A percentile compares a stretch with the other conserved stretches of the same genome.
Conservation (phyloP, 306 rosid genomes). For the Fragaria vesca region DNA sequence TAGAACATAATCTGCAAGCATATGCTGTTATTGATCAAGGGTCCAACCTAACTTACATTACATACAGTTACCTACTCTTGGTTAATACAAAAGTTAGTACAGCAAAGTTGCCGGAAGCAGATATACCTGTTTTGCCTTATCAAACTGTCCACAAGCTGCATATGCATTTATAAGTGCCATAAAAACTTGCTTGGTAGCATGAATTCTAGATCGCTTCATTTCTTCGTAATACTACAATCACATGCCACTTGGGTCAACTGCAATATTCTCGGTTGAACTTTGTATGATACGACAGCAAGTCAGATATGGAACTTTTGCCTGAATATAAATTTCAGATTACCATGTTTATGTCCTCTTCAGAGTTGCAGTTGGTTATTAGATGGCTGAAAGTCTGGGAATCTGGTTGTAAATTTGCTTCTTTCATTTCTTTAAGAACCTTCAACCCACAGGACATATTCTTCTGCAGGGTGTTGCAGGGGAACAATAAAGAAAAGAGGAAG, state of each 20-base stretch:
- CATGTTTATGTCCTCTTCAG: slow-evolving; percentile 61
- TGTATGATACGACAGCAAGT: background rate
- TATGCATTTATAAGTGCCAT: slow-evolving; percentile 76
- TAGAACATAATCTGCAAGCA: slow-evolving; percentile 2
- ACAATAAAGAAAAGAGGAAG: background rate
- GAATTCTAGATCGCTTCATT: slow-evolving; percentile 37
- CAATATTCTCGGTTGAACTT: background rate
- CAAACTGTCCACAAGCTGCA: slow-evolving; percentile 67
- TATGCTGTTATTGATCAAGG: background rate
- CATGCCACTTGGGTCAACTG: slow-evolving; percentile 13
- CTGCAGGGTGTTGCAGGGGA: slow-evolving; percentile 39
- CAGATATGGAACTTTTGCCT: slow-evolving; percentile 9
- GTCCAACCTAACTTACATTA: background rate
- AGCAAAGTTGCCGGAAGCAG: slow-evolving; percentile 19
- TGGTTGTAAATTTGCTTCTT: slow-evolving; percentile 54
- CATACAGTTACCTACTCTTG: slow-evolving; percentile 2
- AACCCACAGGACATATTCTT: slow-evolving; percentile 52
- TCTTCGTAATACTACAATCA: slow-evolving; percentile 65
- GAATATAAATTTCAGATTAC: slow-evolving; percentile 38
- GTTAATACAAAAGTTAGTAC: slow-evolving; percentile 4
- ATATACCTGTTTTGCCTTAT: slow-evolving; percentile 87
- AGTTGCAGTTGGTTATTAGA: slow-evolving; percentile 57
- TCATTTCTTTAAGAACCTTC: slow-evolving; percentile 61
- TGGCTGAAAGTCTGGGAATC: slow-evolving; percentile 68
- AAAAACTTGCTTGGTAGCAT: slow-evolving; percentile 47